Percentiles rank a stretch among this genome's conserved stretches.
phyloP scores from a whole-genome alignment of 345 rosid species.

The Linum lewisii region DNA sequence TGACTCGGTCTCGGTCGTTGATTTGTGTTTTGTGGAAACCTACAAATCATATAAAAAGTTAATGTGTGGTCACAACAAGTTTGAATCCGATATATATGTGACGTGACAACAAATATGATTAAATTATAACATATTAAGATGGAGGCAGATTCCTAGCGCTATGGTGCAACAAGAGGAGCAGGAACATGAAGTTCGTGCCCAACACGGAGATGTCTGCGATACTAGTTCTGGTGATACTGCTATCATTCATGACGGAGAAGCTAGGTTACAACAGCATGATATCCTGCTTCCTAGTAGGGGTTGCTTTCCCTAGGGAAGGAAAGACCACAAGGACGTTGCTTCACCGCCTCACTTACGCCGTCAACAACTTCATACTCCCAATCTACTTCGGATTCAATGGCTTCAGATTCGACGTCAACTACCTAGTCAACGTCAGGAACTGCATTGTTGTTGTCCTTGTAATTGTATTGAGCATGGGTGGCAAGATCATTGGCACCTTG shows the following conservation, averaged over 20 bases:
- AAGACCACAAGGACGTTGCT: slow-evolving; percentile 3
- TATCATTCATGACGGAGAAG: background rate
- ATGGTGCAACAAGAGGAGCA: slow-evolving; percentile 9
- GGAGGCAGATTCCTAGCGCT: background rate
- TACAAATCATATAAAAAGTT: no score
- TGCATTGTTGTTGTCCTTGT: background rate
- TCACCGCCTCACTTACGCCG: background rate
- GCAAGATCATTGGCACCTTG: slow-evolving; percentile 2
- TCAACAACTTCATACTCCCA: slow-evolving; percentile 2
- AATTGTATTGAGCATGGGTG: background rate
- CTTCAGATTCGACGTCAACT: background rate
- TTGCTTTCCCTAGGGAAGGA: slow-evolving; percentile 7
- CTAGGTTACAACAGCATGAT: slow-evolving; percentile 2
- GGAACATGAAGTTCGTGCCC: background rate
- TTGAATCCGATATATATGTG: no score
- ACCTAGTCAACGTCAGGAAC: background rate
- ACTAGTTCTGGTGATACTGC: background rate
- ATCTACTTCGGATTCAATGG: slow-evolving; percentile 8
- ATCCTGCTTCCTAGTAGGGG: background rate
- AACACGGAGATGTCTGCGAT: background rate
- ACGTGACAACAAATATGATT: no score
- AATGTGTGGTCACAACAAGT: no score
- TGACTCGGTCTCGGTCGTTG: background rate
- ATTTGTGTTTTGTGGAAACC: no score
- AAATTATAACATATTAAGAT: no score